phyloP scores from a whole-genome alignment of 306 rosid species.

The Inga oerstediana region DNA sequence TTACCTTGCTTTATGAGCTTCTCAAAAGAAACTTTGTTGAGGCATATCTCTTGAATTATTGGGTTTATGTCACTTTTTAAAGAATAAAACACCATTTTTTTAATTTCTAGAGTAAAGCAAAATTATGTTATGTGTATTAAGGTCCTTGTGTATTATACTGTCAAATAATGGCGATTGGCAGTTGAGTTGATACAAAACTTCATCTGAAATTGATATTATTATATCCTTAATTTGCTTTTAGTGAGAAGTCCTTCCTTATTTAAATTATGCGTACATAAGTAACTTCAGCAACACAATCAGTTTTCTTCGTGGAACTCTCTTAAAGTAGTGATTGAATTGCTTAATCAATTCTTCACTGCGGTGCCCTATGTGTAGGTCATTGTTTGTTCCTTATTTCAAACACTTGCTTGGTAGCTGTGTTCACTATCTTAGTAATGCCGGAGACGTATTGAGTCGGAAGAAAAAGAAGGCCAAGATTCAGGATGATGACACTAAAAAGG shows the following conservation, averaged over 20 bases:
- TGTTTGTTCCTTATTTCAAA: slow-evolving; percentile 94
- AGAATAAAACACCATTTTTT: background rate
- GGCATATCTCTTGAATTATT: background rate
- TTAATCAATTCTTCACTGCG: slow-evolving; percentile 9
- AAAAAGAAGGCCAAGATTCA: slow-evolving; percentile 77
- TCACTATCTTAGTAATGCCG: slow-evolving; percentile 56
- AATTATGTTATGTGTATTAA: background rate
- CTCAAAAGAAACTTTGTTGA: background rate
- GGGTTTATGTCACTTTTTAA: slow-evolving; percentile 10
- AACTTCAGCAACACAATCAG: background rate
- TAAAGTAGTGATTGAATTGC: slow-evolving; percentile 7
- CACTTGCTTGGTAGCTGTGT: slow-evolving; percentile 78
- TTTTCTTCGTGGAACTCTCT: slow-evolving; percentile 6
- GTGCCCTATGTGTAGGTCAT: slow-evolving; percentile 57
- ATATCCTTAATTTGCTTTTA: background rate
- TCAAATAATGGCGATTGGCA: background rate
- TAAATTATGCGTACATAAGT: background rate
- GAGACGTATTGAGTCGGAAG: slow-evolving; percentile 55
- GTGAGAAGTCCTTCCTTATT: background rate
- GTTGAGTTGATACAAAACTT: background rate
- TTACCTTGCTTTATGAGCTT: background rate
- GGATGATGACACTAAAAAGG: slow-evolving; percentile 39
- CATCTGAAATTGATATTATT: background rate
- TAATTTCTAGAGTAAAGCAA: background rate
- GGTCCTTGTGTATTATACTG: background rate